Evolutionary conservation across 305 asterid genomes (phyloP).

Genomic region (Solanum aculeatissimum): DNA sequence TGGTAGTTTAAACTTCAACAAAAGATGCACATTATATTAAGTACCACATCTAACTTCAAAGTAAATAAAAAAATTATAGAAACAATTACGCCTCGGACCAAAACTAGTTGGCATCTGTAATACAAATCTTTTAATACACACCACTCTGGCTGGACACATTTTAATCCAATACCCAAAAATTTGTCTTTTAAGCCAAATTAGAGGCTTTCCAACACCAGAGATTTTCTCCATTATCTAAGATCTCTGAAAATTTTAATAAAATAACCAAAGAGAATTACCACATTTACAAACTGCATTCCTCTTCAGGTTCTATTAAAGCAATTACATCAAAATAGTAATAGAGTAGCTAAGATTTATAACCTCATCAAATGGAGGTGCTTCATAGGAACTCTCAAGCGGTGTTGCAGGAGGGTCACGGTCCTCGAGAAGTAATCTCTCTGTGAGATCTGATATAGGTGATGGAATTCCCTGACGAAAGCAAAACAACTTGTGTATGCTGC

Average conservation of each 20-base stretch:
- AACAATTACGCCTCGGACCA: not conserved
- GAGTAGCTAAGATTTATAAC: slow-evolving; percentile 22
- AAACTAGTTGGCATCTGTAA: not conserved
- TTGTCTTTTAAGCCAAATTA: not conserved
- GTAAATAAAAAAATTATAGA: not conserved
- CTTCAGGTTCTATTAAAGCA: not conserved
- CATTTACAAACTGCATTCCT: not conserved
- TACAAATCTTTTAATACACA: not conserved
- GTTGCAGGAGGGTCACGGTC: slow-evolving; percentile 89
- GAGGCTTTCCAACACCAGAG: not conserved
- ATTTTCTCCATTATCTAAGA: not conserved
- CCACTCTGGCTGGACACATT: not conserved
- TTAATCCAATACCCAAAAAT: not conserved
- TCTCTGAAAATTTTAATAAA: not conserved
- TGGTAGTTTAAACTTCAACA: not conserved
- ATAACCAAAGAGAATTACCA: not conserved
- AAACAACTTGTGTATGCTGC: slow-evolving; percentile 89
- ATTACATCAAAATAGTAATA: not conserved
- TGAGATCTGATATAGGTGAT: slow-evolving; percentile 85
- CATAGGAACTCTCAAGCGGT: slow-evolving; percentile 63
- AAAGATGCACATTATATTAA: not conserved
- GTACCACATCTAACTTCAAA: not conserved
- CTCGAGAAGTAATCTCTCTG: slow-evolving; percentile 94
- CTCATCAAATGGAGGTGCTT: slow-evolving; percentile 97
- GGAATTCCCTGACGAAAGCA: slow-evolving; percentile 82